phyloP scores from a whole-genome alignment of 331 rosid genomes.

The Erythrophleum ivorense region DNA sequence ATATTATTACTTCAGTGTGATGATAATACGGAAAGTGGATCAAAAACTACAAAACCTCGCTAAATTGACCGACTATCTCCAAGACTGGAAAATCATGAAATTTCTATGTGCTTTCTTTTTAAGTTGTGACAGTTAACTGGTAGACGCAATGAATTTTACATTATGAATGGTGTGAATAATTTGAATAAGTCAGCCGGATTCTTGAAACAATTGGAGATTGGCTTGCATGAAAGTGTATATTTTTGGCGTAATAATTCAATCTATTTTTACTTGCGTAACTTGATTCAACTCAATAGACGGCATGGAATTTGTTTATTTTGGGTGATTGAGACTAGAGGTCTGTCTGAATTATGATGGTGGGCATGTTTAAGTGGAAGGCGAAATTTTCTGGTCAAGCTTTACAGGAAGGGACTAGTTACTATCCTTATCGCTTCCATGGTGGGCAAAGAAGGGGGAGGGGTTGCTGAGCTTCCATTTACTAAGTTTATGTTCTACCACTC shows the following conservation, averaged over 20 bases:
- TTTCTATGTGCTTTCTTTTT: neutral
- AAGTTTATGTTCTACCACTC: neutral
- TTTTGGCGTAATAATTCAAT: neutral
- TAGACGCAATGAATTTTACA: neutral
- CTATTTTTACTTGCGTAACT: neutral
- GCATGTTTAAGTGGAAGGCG: neutral
- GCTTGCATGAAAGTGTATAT: neutral
- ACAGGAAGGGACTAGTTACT: constrained; percentile 10
- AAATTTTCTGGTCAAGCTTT: constrained; percentile 24
- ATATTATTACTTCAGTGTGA: neutral
- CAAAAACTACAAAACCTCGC: neutral
- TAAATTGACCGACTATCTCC: neutral
- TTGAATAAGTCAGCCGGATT: neutral
- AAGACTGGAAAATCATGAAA: neutral
- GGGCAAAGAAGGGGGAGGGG: neutral
- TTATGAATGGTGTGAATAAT: neutral
- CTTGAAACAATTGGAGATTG: neutral
- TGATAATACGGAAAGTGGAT: neutral
- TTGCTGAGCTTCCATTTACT: neutral
- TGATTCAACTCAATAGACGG: neutral
- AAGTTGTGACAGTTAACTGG: neutral
- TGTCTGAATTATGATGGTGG: constrained; percentile 1
- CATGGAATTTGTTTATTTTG: constrained; percentile 20
- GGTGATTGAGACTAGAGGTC: neutral
- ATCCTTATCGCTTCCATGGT: neutral